A percentile compares a stretch with the other conserved stretches of the same genome.
Evolutionary conservation across 2,329 filamentous ascomycete species (phyloP).

Genomic region (Arthrobotrys sphaeroides): DNA sequence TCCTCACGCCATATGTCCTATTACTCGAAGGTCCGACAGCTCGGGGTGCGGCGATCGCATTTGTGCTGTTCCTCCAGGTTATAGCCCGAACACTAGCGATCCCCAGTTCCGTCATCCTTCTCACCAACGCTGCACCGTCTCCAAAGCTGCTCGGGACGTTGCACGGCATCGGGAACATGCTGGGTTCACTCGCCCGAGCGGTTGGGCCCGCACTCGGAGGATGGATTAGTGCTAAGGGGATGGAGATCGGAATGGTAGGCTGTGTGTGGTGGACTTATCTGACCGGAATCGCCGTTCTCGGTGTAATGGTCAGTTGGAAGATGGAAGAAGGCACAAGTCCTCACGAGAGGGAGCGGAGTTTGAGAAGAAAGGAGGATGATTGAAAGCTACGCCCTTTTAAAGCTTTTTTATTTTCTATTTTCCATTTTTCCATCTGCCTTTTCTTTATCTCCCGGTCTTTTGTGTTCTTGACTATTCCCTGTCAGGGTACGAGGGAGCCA

Average conservation of each 20-base stretch:
- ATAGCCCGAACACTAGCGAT: constrained; percentile 75
- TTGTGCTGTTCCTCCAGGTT: constrained; percentile 75
- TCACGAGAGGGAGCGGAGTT: constrained; percentile 23
- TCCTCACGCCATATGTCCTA: constrained; percentile 75
- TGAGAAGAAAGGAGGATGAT: constrained; percentile 41
- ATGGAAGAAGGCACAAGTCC: constrained; percentile 52
- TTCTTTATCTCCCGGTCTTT: too few relatives aligned
- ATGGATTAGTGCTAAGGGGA: constrained; percentile 64
- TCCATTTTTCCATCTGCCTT: neutral
- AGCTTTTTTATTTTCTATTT: neutral
- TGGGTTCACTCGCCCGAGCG: constrained; percentile 64
- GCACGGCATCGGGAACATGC: constrained; percentile 67
- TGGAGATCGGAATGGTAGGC: constrained; percentile 65
- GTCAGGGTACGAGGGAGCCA: too few relatives aligned
- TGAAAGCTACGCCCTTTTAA: neutral
- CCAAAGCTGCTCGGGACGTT: constrained; percentile 69
- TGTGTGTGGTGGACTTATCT: constrained; percentile 56
- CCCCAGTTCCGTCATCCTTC: constrained; percentile 69
- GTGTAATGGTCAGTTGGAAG: constrained; percentile 29
- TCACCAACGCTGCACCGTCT: constrained; percentile 71
- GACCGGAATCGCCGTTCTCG: constrained; percentile 36
- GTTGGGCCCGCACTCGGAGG: constrained; percentile 67
- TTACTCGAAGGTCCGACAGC: constrained; percentile 68
- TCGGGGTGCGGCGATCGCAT: constrained; percentile 73
- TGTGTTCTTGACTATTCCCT: too few relatives aligned